A percentile compares a stretch with the other conserved stretches of the same genome.
These are phyloP conservation scores for Geotrichum restrictum DNA, from an alignment of 1,139 yeast species.

Conservation along the genomic window DNA sequence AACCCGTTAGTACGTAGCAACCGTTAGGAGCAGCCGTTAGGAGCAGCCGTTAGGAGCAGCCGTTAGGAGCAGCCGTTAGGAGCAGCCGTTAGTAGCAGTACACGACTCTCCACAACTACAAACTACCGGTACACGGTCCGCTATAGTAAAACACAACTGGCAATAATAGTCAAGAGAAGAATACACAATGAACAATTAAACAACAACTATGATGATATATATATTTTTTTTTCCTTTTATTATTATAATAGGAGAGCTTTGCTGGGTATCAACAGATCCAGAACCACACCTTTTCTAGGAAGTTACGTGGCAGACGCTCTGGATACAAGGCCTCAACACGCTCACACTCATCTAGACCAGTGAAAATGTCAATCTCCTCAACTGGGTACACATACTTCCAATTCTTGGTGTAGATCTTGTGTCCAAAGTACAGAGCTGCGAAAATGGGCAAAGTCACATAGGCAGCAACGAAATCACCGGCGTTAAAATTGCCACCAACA, in stretches of 20 bases:
- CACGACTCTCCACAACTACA: too few species aligned
- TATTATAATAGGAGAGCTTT: too few species aligned
- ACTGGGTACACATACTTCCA: slow-evolving; percentile 45
- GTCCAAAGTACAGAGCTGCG: slow-evolving; percentile 47
- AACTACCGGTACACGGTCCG: too few species aligned
- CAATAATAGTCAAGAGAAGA: too few species aligned
- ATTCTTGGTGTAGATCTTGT: slow-evolving; percentile 47
- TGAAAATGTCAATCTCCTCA: slow-evolving; percentile 46
- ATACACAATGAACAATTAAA: too few species aligned
- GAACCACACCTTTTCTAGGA: slow-evolving; percentile 43
- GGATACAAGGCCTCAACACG: slow-evolving; percentile 41
- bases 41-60: too few species aligned
- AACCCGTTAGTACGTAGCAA: too few species aligned
- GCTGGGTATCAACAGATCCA: slow-evolving; percentile 37
- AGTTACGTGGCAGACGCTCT: slow-evolving; percentile 40
- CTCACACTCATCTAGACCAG: slow-evolving; percentile 52
- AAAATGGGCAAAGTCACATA: slow-evolving; percentile 53
- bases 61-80: too few species aligned
- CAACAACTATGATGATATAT: too few species aligned
- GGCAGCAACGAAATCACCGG: slow-evolving; percentile 49
- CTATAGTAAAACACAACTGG: too few species aligned
- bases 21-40: too few species aligned
- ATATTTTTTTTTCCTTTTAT: neutral
- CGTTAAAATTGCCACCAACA: slow-evolving; percentile 51
- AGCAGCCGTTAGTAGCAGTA: too few species aligned